These are phyloP conservation scores for Acrocalymma vagum DNA, from an alignment of 2,329 filamentous ascomycete species.

Conservation along the genomic window DNA sequence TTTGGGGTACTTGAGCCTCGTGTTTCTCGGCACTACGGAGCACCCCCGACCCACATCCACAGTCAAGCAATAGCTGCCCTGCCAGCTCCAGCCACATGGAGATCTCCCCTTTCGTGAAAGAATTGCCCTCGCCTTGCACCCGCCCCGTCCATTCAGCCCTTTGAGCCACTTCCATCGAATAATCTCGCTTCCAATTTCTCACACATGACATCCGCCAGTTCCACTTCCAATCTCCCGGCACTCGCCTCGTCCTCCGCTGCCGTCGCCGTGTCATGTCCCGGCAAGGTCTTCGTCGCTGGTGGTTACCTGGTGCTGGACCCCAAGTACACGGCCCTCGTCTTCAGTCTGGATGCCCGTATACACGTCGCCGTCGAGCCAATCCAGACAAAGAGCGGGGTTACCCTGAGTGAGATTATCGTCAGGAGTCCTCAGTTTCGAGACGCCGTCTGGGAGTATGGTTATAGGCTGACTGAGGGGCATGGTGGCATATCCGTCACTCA, in stretches of 20 bases:
- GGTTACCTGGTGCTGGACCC: slow-evolving; percentile 95
- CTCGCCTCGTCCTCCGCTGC: slow-evolving; percentile 24
- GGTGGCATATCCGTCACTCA: slow-evolving; percentile 86
- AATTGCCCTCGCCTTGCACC: too few relatives aligned
- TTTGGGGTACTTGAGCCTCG: too few relatives aligned
- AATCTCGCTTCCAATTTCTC: slow-evolving; percentile 39
- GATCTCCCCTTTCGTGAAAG: too few relatives aligned
- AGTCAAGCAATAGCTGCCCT: too few relatives aligned
- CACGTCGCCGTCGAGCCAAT: slow-evolving; percentile 67
- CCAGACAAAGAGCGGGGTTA: slow-evolving; percentile 67
- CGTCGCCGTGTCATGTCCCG: slow-evolving; percentile 80
- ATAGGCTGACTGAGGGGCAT: slow-evolving; percentile 72
- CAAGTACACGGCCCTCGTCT: slow-evolving; percentile 77
- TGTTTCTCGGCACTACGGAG: too few relatives aligned
- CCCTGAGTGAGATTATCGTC: slow-evolving; percentile 77
- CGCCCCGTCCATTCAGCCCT: too few relatives aligned
- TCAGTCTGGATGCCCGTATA: slow-evolving; percentile 70
- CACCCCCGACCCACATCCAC: too few relatives aligned
- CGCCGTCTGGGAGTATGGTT: slow-evolving; percentile 88
- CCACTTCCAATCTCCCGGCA: slow-evolving; percentile 17
- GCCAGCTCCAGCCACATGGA: too few relatives aligned
- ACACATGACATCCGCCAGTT: slow-evolving; percentile 24
- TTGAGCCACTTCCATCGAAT: too few relatives aligned
- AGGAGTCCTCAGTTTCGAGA: slow-evolving; percentile 89
- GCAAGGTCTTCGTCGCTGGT: slow-evolving; percentile 93